These are phyloP conservation scores for Trichoderma cornu-damae DNA, from an alignment of 2,329 filamentous ascomycete genomes.

Conservation along the genomic window DNA sequence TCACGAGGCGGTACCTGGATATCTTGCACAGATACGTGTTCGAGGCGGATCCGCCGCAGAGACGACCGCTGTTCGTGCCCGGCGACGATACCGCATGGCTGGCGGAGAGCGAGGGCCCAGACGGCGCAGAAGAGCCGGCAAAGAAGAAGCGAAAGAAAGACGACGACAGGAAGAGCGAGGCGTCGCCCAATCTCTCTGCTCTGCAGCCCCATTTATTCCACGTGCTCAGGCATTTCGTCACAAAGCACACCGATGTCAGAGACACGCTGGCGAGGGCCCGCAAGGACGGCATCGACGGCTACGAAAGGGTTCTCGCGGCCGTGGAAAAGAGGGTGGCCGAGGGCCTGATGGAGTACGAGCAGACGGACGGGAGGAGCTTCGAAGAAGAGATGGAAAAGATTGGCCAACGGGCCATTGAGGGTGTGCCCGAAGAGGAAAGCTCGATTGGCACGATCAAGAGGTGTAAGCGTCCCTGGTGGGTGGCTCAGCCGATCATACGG, in stretches of 20 bases:
- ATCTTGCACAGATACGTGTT: slow-evolving; percentile 79
- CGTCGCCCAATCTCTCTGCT: slow-evolving; percentile 61
- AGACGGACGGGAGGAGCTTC: slow-evolving; percentile 46
- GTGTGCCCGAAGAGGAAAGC: slow-evolving; percentile 47
- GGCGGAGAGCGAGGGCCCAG: slow-evolving; percentile 28
- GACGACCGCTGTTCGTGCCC: slow-evolving; percentile 69
- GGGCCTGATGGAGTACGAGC: slow-evolving; percentile 64
- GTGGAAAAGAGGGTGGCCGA: slow-evolving; percentile 70
- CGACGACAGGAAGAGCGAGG: slow-evolving; percentile 37
- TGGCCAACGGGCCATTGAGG: slow-evolving; percentile 28
- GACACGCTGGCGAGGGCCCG: slow-evolving; percentile 70
- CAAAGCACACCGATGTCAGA: slow-evolving; percentile 73
- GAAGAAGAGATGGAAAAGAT: slow-evolving; percentile 35
- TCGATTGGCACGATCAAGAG: slow-evolving; percentile 63
- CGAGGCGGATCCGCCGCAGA: slow-evolving; percentile 56
- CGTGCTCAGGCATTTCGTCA: slow-evolving; percentile 75
- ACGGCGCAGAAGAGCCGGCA: slow-evolving; percentile 44
- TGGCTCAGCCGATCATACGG: slow-evolving; percentile 80
- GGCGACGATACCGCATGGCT: slow-evolving; percentile 49
- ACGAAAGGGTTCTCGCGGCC: slow-evolving; percentile 69
- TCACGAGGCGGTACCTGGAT: slow-evolving; percentile 82
- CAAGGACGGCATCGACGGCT: slow-evolving; percentile 66
- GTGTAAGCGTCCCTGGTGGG: slow-evolving; percentile 82
- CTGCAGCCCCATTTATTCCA: slow-evolving; percentile 95
- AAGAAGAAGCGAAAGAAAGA: slow-evolving; percentile 44